These are phyloP conservation scores for Fusarium sarcochroum DNA, from an alignment of 2,329 filamentous ascomycete genomes.

Conservation along the genomic window DNA sequence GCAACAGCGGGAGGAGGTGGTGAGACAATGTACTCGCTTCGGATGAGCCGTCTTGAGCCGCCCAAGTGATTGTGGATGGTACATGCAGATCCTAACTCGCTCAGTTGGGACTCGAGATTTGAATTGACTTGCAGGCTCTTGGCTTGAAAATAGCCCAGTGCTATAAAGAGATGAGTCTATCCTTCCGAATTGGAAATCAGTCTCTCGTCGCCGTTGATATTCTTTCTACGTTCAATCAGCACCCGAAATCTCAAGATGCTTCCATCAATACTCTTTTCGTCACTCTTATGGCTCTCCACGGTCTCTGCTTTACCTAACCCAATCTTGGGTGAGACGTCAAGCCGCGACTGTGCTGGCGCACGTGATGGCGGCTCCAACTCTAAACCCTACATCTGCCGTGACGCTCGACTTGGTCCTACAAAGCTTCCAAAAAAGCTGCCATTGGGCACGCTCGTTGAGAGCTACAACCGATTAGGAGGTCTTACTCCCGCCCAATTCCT, in stretches of 20 bases:
- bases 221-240: no score
- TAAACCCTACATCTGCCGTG: slow-evolving; percentile 53
- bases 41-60: slow-evolving; percentile 9
- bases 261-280: slow-evolving; percentile 30
- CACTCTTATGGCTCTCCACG: slow-evolving; percentile 32
- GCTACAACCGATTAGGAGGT: slow-evolving; percentile 57
- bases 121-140: slow-evolving; percentile 1
- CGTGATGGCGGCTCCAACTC: slow-evolving; percentile 29
- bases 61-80: slow-evolving; percentile 6
- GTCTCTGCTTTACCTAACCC: slow-evolving; percentile 31
- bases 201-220: not conserved
- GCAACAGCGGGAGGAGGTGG: not conserved
- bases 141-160: not conserved
- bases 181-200: rapidly evolving
- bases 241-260: slow-evolving; percentile 26
- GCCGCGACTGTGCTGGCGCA: slow-evolving; percentile 46
- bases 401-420: slow-evolving; percentile 55
- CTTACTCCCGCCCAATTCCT: slow-evolving; percentile 60
- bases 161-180: slow-evolving; percentile 12
- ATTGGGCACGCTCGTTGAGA: slow-evolving; percentile 48
- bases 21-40: slow-evolving; percentile 27
- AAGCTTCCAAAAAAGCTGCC: slow-evolving; percentile 54
- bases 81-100: slow-evolving; percentile 15
- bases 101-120: not conserved
- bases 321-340: slow-evolving; percentile 4